Percentiles rank a stretch among this genome's conserved stretches.
Evolutionary conservation across 78 protist genomes (phyloP).

Genomic region (Planoprotostelium fungivorum): DNA sequence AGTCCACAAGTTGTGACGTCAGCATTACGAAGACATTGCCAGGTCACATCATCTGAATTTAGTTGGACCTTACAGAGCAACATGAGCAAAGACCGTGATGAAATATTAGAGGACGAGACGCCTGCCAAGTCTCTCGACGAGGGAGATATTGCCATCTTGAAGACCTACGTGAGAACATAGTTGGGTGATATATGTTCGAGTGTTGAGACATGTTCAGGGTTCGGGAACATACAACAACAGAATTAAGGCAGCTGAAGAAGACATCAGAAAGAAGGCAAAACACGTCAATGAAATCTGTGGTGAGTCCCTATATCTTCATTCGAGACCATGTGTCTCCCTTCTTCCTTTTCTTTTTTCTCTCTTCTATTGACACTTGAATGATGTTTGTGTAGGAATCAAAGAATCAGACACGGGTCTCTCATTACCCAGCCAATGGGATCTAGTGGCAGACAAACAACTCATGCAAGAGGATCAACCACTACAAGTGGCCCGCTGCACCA

Average conservation of each 20-base stretch:
- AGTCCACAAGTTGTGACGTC: neutral
- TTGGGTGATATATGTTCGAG: neutral
- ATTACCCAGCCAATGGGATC: conserved; percentile 97
- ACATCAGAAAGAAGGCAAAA: conserved; percentile 66
- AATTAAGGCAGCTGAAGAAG: conserved; percentile 75
- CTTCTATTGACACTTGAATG: conserved; percentile 5
- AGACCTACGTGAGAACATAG: conserved; percentile 68
- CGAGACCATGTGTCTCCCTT: neutral
- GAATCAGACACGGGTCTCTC: conserved; percentile 99
- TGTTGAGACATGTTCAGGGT: conserved; percentile 41
- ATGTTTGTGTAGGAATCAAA: conserved; percentile 82
- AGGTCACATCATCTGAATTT: neutral
- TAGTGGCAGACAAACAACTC: conserved; percentile 87
- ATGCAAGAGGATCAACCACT: conserved; percentile 91
- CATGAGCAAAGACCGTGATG: conserved; percentile 6
- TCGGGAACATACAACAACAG: conserved; percentile 82
- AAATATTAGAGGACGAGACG: conserved; percentile 33
- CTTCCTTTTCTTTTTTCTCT: too few species aligned
- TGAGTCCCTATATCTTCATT: neutral
- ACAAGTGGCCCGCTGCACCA: conserved; percentile 98
- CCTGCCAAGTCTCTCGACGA: conserved; percentile 84
- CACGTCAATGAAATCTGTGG: conserved; percentile 61
- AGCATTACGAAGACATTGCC: neutral
- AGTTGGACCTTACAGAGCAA: neutral
- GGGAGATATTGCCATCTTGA: conserved; percentile 94